Percentiles rank a stretch among this genome's conserved stretches.
Evolutionary conservation across 768 basidiomycete genomes (phyloP).

Genomic region (Termitomyces bulborhizus): DNA sequence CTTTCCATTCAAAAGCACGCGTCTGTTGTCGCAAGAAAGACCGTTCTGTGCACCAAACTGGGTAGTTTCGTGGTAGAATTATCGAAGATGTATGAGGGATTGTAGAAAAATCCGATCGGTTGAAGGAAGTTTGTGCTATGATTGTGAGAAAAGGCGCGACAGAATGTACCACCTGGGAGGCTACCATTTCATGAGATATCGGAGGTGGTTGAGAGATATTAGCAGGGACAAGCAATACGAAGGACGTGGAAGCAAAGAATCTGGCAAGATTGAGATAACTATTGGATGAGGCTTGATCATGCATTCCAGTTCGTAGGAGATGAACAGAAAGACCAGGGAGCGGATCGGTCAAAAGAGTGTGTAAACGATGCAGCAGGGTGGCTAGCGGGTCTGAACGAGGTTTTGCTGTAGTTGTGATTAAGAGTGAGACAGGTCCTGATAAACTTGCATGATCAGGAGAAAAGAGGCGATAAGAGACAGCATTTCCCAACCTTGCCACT

Average conservation of each 20-base stretch:
- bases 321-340: constrained; percentile 35
- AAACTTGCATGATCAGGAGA: background rate
- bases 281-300: constrained; percentile 38
- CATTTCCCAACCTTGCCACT: constrained; percentile 36
- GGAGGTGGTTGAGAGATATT: constrained; percentile 23
- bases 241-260: constrained; percentile 44
- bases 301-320: constrained; percentile 35
- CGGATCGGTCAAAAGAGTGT: constrained; percentile 14
- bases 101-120: constrained; percentile 24
- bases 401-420: constrained; percentile 31
- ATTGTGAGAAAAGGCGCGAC: constrained; percentile 13
- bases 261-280: constrained; percentile 57
- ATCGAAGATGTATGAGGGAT: constrained; percentile 39
- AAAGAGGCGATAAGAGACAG: background rate
- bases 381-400: constrained; percentile 19
- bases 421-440: constrained; percentile 43
- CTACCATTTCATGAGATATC: constrained; percentile 13
- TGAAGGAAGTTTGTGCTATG: constrained; percentile 20
- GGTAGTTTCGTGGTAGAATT: constrained; percentile 35
- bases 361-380: constrained; percentile 21
- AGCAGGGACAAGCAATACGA: constrained; percentile 47
- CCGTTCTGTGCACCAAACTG: constrained; percentile 59
- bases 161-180: constrained; percentile 1
- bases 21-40: constrained; percentile 34
- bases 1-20: constrained; percentile 50